phyloP scores from a whole-genome alignment of 2,329 filamentous ascomycete species.

The Rhexocercosporidium sp. region DNA sequence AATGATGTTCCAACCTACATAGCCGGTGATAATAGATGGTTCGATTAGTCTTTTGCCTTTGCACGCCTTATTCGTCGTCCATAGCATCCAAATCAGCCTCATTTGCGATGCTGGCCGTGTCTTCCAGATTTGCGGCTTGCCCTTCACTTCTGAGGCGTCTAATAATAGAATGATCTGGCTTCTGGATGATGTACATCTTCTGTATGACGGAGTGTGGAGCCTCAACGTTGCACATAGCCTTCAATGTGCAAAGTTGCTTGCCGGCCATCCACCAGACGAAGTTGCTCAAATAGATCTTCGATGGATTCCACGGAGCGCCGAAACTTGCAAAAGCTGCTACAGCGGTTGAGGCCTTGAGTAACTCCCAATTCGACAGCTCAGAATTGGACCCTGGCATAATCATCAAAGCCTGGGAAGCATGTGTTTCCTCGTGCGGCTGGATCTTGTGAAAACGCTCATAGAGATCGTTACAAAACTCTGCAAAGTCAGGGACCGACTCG shows the following conservation, averaged over 20 bases:
- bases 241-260: conserved; percentile 11
- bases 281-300: background rate
- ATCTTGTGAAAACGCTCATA: conserved; percentile 35
- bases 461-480: conserved; percentile 11
- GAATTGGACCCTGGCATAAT: conserved; percentile 17
- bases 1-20: background rate
- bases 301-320: background rate
- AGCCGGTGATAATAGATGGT: background rate
- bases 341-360: conserved; percentile 49
- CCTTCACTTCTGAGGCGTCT: conserved; percentile 12
- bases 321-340: conserved; percentile 34
- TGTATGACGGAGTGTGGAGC: background rate
- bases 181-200: conserved; percentile 12
- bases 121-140: conserved; percentile 3
- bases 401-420: conserved; percentile 29
- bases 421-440: conserved; percentile 28
- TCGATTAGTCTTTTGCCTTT: conserved; percentile 6
- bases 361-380: conserved; percentile 47
- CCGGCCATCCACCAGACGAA: conserved; percentile 22
- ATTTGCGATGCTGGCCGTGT: conserved; percentile 12
- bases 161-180: conserved; percentile 9
- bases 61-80: conserved; percentile 12
- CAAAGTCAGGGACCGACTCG: conserved; percentile 10
- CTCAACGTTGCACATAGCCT: conserved; percentile 4
- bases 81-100: conserved; percentile 13